These are phyloP conservation scores for Claviceps purpurea DNA, from an alignment of 2,329 filamentous ascomycete species.

Conservation along the genomic window DNA sequence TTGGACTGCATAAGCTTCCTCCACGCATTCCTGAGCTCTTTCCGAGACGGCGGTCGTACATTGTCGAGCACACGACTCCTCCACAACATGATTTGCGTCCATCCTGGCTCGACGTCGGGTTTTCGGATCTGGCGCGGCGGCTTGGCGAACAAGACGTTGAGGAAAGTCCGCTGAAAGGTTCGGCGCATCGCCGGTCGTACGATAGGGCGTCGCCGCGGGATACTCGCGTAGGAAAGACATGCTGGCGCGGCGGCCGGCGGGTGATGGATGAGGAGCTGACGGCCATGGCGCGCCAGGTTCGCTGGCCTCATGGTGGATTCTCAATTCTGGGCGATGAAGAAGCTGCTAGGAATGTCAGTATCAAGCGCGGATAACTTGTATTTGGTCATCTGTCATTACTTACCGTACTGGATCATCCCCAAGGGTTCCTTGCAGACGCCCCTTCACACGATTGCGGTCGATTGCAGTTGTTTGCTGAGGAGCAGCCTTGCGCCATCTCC, in stretches of 20 bases:
- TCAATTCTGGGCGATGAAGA: conserved; percentile 13
- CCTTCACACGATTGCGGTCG: not conserved
- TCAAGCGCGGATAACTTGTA: not conserved
- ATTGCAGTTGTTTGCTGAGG: not conserved
- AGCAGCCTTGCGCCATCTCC: not conserved
- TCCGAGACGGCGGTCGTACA: conserved; percentile 47
- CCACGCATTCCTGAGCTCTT: conserved; percentile 54
- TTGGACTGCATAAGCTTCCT: conserved; percentile 48
- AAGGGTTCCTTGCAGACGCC: not conserved
- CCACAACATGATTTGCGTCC: conserved; percentile 58
- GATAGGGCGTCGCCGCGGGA: conserved; percentile 15
- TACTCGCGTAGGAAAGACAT: conserved; percentile 19
- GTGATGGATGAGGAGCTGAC: conserved; percentile 24
- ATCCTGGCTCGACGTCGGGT: conserved; percentile 54
- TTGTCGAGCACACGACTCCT: conserved; percentile 47
- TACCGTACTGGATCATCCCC: not conserved
- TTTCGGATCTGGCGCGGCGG: conserved; percentile 46
- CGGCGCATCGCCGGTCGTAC: conserved; percentile 12
- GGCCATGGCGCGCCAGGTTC: conserved; percentile 30
- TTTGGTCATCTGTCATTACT: not conserved
- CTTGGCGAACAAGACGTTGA: conserved; percentile 46
- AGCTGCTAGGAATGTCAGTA: not conserved
- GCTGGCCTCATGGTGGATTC: conserved; percentile 30
- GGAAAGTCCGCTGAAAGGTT: conserved; percentile 33
- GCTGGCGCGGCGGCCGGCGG: conserved; percentile 18